phyloP scores from a whole-genome alignment of 2,329 filamentous ascomycete genomes.

The Ceratocystis lukuohia region DNA sequence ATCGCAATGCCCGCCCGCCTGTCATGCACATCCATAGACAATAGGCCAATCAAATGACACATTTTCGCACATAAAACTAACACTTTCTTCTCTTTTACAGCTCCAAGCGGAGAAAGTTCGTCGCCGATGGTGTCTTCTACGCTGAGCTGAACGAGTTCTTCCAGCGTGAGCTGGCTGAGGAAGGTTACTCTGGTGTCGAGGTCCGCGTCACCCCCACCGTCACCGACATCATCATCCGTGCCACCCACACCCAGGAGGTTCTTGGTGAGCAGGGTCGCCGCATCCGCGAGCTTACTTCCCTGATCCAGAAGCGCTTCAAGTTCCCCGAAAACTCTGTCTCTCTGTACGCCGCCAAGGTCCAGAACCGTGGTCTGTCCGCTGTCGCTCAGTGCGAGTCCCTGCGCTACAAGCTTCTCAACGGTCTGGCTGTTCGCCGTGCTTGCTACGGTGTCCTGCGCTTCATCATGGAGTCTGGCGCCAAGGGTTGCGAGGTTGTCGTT shows the following conservation, averaged over 20 bases:
- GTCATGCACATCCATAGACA: background rate
- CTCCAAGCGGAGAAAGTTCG: constrained; percentile 89
- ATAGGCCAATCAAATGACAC: background rate
- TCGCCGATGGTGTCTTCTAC: constrained; percentile 99
- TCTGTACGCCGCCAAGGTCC: constrained; percentile 99
- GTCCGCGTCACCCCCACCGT: constrained; percentile 99
- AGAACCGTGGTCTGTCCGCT: constrained; percentile 98
- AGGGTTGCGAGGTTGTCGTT: constrained; percentile 99
- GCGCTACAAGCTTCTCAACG: constrained; percentile 99
- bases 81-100: constrained; percentile 32
- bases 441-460: constrained; percentile 99
- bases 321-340: constrained; percentile 99
- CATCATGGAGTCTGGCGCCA: constrained; percentile 99
- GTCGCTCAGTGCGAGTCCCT: constrained; percentile 99
- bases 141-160: constrained; percentile 99
- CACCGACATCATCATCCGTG: constrained; percentile 99
- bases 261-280: constrained; percentile 99
- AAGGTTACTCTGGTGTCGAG: constrained; percentile 99
- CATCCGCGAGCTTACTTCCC: constrained; percentile 98
- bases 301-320: constrained; percentile 99
- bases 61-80: constrained; percentile 13
- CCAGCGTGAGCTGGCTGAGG: constrained; percentile 99
- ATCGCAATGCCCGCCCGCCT: background rate
- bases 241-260: constrained; percentile 99
- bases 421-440: constrained; percentile 92